A percentile compares a stretch with the other conserved stretches of the same genome.
phyloP scores from a whole-genome alignment of 2,329 filamentous ascomycete genomes.

The Paraconiothyrium sp. region DNA sequence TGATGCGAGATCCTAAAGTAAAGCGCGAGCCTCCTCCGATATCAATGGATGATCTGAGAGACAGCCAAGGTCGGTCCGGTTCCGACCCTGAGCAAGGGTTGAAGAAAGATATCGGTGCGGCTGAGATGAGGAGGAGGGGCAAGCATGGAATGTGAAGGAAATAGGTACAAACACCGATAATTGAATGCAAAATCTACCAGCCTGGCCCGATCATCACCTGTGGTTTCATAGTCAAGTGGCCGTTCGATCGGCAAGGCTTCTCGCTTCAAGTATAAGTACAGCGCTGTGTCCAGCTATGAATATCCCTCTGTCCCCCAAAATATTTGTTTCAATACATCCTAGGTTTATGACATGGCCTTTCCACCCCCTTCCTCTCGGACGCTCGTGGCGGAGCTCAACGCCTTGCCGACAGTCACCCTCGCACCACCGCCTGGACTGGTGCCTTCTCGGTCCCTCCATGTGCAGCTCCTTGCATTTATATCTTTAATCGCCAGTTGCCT shows the following conservation, averaged over 20 bases:
- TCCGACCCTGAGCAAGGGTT: conserved; percentile 19
- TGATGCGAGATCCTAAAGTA: conserved; percentile 31
- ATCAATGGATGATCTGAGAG: conserved; percentile 41
- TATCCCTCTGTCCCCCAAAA: background rate
- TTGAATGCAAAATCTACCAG: background rate
- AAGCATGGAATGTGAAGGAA: conserved; percentile 17
- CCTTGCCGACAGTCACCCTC: conserved; percentile 15
- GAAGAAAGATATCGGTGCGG: conserved; percentile 21
- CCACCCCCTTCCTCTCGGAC: background rate
- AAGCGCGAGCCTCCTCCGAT: conserved; percentile 41
- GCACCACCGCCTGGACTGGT: background rate
- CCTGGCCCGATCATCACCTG: background rate
- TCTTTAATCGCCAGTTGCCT: background rate
- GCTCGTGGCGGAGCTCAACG: background rate
- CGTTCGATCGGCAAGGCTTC: background rate
- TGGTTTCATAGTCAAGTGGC: background rate
- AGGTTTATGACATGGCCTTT: background rate
- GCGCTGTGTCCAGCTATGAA: background rate
- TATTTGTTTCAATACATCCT: background rate
- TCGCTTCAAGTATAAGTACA: background rate
- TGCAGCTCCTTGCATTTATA: background rate
- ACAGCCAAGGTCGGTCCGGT: conserved; percentile 13
- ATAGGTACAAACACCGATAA: background rate
- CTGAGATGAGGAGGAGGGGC: conserved; percentile 20
- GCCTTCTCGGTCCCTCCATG: background rate